These are phyloP conservation scores for Pichia sp. DNA, from an alignment of 1,139 yeast genomes.

Conservation along the genomic window DNA sequence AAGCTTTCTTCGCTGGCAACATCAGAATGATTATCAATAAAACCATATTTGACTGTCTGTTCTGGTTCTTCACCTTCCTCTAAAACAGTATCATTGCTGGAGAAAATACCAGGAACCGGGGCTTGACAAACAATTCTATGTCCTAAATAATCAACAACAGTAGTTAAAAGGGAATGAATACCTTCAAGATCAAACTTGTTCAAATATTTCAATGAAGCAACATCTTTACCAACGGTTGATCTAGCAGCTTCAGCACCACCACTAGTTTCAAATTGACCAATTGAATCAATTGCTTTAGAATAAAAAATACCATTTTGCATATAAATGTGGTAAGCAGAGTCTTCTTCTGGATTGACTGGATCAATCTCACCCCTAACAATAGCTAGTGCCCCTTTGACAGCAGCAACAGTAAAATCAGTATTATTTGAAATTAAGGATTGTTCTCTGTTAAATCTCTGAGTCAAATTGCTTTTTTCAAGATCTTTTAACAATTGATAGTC, in stretches of 20 bases:
- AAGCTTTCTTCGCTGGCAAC: constrained; percentile 42
- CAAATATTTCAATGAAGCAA: constrained; percentile 62
- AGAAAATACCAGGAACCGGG: constrained; percentile 94
- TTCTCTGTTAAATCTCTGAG: constrained; percentile 72
- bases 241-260: constrained; percentile 90
- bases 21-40: constrained; percentile 45
- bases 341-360: constrained; percentile 78
- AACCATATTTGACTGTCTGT: constrained; percentile 68
- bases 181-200: constrained; percentile 62
- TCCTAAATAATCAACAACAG: constrained; percentile 86
- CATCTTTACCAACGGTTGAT: constrained; percentile 73
- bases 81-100: constrained; percentile 29
- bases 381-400: constrained; percentile 74
- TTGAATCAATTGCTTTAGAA: constrained; percentile 72
- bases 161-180: constrained; percentile 66
- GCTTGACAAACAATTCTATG: constrained; percentile 86
- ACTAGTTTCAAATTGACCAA: constrained; percentile 53
- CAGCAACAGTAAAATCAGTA: constrained; percentile 69
- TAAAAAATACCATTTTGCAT: constrained; percentile 82
- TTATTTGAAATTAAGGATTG: constrained; percentile 66
- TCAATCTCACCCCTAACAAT: constrained; percentile 67
- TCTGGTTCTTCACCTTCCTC: constrained; percentile 27
- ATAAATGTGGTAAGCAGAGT: constrained; percentile 56
- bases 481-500: constrained; percentile 82
- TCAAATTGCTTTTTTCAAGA: constrained; percentile 49